These are phyloP conservation scores for Cadophora sp. DNA, from an alignment of 2,329 filamentous ascomycete species.

Conservation along the genomic window DNA sequence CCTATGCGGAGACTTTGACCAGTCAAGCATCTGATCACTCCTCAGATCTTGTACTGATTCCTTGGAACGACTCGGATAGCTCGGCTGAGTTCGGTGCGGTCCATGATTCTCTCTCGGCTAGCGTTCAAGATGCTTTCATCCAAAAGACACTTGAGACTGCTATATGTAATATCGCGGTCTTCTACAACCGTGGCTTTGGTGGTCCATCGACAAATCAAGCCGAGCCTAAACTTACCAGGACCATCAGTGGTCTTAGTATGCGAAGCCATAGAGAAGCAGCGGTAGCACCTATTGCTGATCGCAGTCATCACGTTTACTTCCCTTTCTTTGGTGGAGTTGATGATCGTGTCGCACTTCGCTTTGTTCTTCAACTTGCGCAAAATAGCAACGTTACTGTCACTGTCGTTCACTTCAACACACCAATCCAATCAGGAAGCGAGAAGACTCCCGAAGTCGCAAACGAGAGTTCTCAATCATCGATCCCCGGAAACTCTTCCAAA, in stretches of 20 bases:
- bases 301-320: slow-evolving; percentile 83
- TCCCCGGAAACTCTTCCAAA: slow-evolving; percentile 24
- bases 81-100: slow-evolving; percentile 66
- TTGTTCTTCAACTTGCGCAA: slow-evolving; percentile 84
- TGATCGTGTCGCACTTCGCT: slow-evolving; percentile 77
- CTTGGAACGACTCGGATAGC: slow-evolving; percentile 84
- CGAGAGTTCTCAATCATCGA: neutral
- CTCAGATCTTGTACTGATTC: slow-evolving; percentile 80
- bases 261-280: slow-evolving; percentile 62
- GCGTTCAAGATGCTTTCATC: slow-evolving; percentile 77
- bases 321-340: slow-evolving; percentile 87
- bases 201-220: slow-evolving; percentile 53
- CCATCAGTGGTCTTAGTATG: slow-evolving; percentile 63
- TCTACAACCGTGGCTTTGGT: slow-evolving; percentile 76
- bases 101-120: slow-evolving; percentile 64
- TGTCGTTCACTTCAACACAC: slow-evolving; percentile 64
- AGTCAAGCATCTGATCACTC: slow-evolving; percentile 72
- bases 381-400: slow-evolving; percentile 82
- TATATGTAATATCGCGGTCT: slow-evolving; percentile 74
- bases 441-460: slow-evolving; percentile 31
- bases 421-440: slow-evolving; percentile 32
- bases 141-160: slow-evolving; percentile 67
- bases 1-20: slow-evolving; percentile 79
- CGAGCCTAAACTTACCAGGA: slow-evolving; percentile 50
- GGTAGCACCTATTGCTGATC: slow-evolving; percentile 65